phyloP scores from a whole-genome alignment of 176 grass and related monocot genomes.

The Musa troglodytarum region DNA sequence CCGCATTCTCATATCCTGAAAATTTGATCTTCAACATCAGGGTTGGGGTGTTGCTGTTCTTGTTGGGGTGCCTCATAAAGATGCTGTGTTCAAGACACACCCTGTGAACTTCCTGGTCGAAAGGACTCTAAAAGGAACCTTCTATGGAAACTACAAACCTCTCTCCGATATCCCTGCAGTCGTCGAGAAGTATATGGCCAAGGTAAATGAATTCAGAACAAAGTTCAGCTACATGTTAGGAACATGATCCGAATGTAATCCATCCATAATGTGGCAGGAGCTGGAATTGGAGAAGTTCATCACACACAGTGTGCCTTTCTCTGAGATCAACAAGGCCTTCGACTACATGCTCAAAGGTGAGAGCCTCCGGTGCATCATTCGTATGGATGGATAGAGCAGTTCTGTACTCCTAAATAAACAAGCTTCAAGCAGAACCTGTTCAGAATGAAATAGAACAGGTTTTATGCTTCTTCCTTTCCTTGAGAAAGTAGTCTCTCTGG shows the following conservation, averaged over 20 bases:
- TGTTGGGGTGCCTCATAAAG: slow-evolving; percentile 70
- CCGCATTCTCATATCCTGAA: not conserved
- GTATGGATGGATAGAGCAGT: slow-evolving; percentile 42
- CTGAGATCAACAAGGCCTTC: slow-evolving; percentile 73
- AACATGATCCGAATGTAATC: not conserved
- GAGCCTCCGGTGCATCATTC: slow-evolving; percentile 77
- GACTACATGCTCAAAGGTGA: slow-evolving; percentile 64
- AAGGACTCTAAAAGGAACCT: slow-evolving; percentile 83
- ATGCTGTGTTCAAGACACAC: slow-evolving; percentile 62
- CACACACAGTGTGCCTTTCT: slow-evolving; percentile 52
- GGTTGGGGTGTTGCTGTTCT: slow-evolving; percentile 83
- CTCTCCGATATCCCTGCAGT: slow-evolving; percentile 59
- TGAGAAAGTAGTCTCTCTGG: no score
- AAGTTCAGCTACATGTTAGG: not conserved
- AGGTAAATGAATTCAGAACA: slow-evolving; percentile 58
- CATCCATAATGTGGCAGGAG: slow-evolving; percentile 27
- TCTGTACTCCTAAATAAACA: no score
- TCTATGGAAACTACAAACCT: slow-evolving; percentile 85
- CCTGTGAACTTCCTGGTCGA: slow-evolving; percentile 69
- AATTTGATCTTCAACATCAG: slow-evolving; percentile 20
- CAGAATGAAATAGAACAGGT: no score
- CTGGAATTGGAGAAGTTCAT: slow-evolving; percentile 87
- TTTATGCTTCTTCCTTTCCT: no score
- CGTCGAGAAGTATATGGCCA: slow-evolving; percentile 84
- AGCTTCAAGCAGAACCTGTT: no score